Evolutionary conservation across 2,329 filamentous ascomycete species (phyloP), one percentile per base, ranked within the genome.

Genomic region (Huntiella omanensis): DNA sequence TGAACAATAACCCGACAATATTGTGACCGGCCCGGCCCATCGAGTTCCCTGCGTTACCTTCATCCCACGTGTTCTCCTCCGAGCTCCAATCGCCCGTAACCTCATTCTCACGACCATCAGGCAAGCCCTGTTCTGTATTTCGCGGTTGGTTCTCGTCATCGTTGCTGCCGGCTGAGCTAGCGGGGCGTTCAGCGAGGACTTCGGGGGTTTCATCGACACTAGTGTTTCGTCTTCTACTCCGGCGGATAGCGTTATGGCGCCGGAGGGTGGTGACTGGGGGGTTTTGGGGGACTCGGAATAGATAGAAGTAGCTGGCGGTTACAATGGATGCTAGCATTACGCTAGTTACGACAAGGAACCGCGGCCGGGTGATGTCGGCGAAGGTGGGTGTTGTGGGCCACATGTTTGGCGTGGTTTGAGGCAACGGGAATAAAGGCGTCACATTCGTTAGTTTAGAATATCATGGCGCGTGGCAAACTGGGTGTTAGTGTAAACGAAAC

Each of bases 1-100:
- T 76, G 58, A 94, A 96, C 1, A 96, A 69, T 2, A 95, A 68
- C 51, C 78, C 83, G 40, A 92, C 80, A 42, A 93, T 77, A 50
- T 86, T 87, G 56, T 91, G 83, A 5, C 83, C 83, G 33, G 65
- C 71, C 48, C 68, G 67, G 12, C 50, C 67, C 66, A 32, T 64
- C 22, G 22, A 28, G 22, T 10, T 28, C 22, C 22, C 22, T 10
- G 22, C 7, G 22, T 7, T 28, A 58, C 28, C 64, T 57, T 47
- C 68, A 28, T 28, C 22, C 22, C 22, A 28, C 22, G 22, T 5
- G 22, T 28, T 28, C 22, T 28, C 22, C 22, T 28, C 22, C 7
- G 22, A 28, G 22, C 22, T 28, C 22, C 22, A 56, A 17, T 65
- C 62, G 46, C 61, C 62, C 16, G 59, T 56, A 1, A 60, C 59